Base-by-base conservation (phyloP, 2,329 filamentous ascomycete species). In the Aspergillus sp. region DNA sequence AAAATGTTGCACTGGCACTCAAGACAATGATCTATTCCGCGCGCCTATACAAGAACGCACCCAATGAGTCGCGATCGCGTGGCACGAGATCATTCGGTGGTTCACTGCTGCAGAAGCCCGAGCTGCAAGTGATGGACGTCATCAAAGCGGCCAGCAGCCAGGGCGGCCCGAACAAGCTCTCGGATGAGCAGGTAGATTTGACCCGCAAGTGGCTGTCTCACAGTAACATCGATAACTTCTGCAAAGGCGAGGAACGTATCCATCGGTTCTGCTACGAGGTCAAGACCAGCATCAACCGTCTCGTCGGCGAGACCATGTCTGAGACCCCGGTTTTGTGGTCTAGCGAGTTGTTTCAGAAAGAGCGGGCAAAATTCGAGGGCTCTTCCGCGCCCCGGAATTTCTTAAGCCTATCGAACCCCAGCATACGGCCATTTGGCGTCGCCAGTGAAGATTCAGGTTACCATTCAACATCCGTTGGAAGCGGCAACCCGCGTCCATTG, bases 211-310 rank as follows among this genome's bases (percentile, higher is more conserved):
- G 91, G 89, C 75, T 97, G 46, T 82, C 86, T 43, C 82, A 86
- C 56, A 85, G 84, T 54, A 83, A 83, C 12, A 85, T 97, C 27
- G 89, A 94, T 64, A 95, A 95, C 61, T 91, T 97, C 57, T 98
- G 93, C 69, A 85, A 84, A 57, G 93, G 91, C 5, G 93, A 98
- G 65, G 93, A 98, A 69, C 77, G 93, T 44, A 91, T 98, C 32
- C 93, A 97, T 64, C 83, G 90, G 9, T 93, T 98, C 66, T 93
- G 86, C 62, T 86, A 90, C 55, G 93, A 97, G 64, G 80, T 97
- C 23, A 86, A 91, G 59, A 86, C 82, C 52, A 95, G 89, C 61
- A 85, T 95, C 54, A 85, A 83, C 56, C 90, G 89, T 63, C 75
- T 97, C 6, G 85, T 95, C 25, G 89, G 88, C 23, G 88, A 94